phyloP scores from a whole-genome alignment of 208 protist species.

The Trypanosoma congolense region DNA sequence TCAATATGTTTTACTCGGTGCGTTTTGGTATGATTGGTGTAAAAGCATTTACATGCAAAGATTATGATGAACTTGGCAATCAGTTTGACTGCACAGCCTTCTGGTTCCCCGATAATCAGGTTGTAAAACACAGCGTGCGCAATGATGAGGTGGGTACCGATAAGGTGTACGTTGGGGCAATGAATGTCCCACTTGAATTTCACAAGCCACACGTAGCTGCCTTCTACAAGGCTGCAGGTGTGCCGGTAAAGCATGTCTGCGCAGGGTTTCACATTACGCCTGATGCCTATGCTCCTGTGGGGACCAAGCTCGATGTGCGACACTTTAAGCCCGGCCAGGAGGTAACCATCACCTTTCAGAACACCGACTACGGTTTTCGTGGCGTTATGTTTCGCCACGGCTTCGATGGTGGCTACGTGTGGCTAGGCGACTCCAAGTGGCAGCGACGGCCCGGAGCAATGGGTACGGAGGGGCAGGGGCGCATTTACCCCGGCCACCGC shows the following conservation, averaged over 20 bases:
- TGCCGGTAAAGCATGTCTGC: conserved; percentile 89
- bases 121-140: conserved; percentile 81
- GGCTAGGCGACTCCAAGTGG: conserved; percentile 91
- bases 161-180: conserved; percentile 85
- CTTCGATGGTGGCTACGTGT: conserved; percentile 90
- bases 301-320: conserved; percentile 89
- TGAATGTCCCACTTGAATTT: conserved; percentile 90
- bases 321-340: conserved; percentile 93
- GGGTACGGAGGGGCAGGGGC: conserved; percentile 86
- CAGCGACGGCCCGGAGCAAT: conserved; percentile 88
- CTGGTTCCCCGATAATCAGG: conserved; percentile 92
- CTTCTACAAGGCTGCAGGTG: conserved; percentile 86
- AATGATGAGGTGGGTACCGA: conserved; percentile 75
- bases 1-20: conserved; percentile 93
- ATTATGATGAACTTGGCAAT: conserved; percentile 92
- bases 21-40: conserved; percentile 89
- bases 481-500: conserved; percentile 87
- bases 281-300: conserved; percentile 89
- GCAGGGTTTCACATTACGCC: conserved; percentile 81
- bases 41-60: conserved; percentile 88
- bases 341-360: conserved; percentile 88
- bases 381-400: conserved; percentile 92
- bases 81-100: conserved; percentile 90
- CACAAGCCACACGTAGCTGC: conserved; percentile 88
- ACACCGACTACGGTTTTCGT: conserved; percentile 91